Evolutionary conservation across 257 asterid genomes (phyloP), one percentile per base, ranked within the genome.

Genomic region (Avicennia marina): DNA sequence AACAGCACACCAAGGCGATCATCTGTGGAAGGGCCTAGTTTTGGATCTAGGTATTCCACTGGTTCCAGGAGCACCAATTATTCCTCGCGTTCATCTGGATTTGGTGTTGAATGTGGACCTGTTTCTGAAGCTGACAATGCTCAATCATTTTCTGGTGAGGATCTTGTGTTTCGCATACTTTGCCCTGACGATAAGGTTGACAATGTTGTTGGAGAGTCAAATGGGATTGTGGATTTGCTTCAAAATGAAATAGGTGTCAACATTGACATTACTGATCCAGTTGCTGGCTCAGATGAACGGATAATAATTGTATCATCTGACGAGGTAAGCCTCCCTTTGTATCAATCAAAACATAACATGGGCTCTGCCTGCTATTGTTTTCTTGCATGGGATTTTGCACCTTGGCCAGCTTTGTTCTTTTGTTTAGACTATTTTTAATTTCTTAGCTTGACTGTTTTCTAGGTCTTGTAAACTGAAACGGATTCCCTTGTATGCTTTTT

Each of bases 201-300:
- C 50, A 42, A 60, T 62, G 75, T 88, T 72, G 72, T 81, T 76
- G 95, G 94, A 29, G 98, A 83, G 56, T 54, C 82, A 1, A 84
- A 79, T 64, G 96, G 98, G 59, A 79, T 88, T 53, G 69, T 91
- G 38, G 90, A 91, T 34, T 62, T 91, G 79, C 96, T 91, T 50
- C 94, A 85, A 61, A 81, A 81, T 41, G 91, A 81, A 55, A 81
- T 91, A 25, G 95, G 95, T 31, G 96, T 91, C 66, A 78, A 68
- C 53, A 75, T 87, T 56, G 89, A 76, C 62, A 79, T 85, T 58
- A 51, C 75, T 65, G 94, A 79, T 62, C 83, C 66, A 7, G 69
- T 87, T 64, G 53, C 75, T 40, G 87, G 93, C 54, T 72, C 84
- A 36, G 72, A 87, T 16, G 95, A 91, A 73, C 86, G 67, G 66